Evolutionary conservation across 257 asterid species (phyloP), one percentile per base, ranked within the genome.

Genomic region (Gardenia jasminoides): DNA sequence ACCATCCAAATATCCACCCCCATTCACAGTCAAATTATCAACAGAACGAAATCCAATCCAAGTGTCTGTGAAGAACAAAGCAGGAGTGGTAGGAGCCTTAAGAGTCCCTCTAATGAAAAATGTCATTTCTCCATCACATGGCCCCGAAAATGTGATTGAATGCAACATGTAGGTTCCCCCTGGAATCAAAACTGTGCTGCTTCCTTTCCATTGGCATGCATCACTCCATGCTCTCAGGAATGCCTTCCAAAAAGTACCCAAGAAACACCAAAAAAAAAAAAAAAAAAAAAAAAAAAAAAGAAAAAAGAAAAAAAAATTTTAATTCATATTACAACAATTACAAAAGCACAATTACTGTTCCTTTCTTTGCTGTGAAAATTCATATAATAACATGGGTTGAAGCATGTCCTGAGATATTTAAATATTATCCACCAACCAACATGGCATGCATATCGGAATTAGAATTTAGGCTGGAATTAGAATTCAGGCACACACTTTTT

Each of bases 1-100:
- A 7, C 97, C 97, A 52, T 94, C 97, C 85, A 92, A 85, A 72
- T 22, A 62, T 0, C 98, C 98, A 24, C 97, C 90, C 15, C 98
- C 98, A 44, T 79, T 73, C 24, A 94, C 82, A 19, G 78, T 83
- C 80, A 94, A 59, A 26, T 69, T 30, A 19, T 87, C 68, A n/a
- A 94, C 39, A 36, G 87, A 88, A 11, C 79, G 89, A 76, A 94
- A 94, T 15, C 86, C 92, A 31, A 94, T 92, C 98, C 98, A 94
- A 1, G 93, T 88, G 31, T 87, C 66, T 0, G 76, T 61, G 15
- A 47, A 72, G 70, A 88, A 83, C 44, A 44, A n/a, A 2, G 56
- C 17, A 0, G 87, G 88, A 24, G 81, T 75, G 26, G 86, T 79
- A 0, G 97, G 87, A 74, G 97, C 98, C 65, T 41, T 79, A 0